phyloP scores from a whole-genome alignment of 2,329 filamentous ascomycete species.

The Aspergillus sp. region DNA sequence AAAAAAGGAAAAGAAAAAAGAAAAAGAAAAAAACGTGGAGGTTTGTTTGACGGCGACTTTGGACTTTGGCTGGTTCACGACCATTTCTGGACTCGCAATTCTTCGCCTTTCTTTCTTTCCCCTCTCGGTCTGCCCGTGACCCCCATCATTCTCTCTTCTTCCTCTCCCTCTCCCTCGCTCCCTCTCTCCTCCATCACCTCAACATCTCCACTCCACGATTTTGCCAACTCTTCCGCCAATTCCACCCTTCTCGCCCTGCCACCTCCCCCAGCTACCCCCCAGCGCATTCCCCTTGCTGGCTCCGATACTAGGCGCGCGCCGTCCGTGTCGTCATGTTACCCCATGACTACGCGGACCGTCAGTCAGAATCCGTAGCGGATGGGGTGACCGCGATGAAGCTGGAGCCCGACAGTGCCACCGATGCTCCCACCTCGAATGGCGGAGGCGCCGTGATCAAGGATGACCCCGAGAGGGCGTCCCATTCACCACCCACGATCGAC shows the following conservation, averaged over 20 bases:
- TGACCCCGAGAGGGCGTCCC: slow-evolving; percentile 16
- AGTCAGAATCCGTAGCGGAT: slow-evolving; percentile 34
- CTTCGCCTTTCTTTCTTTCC: background rate
- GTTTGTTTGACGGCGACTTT: slow-evolving; percentile 5
- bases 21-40: slow-evolving; percentile 6
- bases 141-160: slow-evolving; percentile 7
- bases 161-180: slow-evolving; percentile 4
- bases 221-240: background rate
- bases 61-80: slow-evolving; percentile 3
- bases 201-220: slow-evolving; percentile 1
- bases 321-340: slow-evolving; percentile 44
- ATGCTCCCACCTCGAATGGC: slow-evolving; percentile 26
- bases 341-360: slow-evolving; percentile 42
- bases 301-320: slow-evolving; percentile 20
- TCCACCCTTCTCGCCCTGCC: slow-evolving; percentile 1
- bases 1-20: slow-evolving; percentile 1
- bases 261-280: slow-evolving; percentile 4
- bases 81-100: background rate
- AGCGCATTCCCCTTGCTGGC: slow-evolving; percentile 17
- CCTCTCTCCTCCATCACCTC: background rate
- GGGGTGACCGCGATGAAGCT: slow-evolving; percentile 39
- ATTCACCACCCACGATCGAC: slow-evolving; percentile 16
- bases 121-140: background rate
- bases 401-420: slow-evolving; percentile 25
- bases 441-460: slow-evolving; percentile 21